Evolutionary conservation across 257 asterid species (phyloP).

Genomic region (Craterostigma plantagineum): DNA sequence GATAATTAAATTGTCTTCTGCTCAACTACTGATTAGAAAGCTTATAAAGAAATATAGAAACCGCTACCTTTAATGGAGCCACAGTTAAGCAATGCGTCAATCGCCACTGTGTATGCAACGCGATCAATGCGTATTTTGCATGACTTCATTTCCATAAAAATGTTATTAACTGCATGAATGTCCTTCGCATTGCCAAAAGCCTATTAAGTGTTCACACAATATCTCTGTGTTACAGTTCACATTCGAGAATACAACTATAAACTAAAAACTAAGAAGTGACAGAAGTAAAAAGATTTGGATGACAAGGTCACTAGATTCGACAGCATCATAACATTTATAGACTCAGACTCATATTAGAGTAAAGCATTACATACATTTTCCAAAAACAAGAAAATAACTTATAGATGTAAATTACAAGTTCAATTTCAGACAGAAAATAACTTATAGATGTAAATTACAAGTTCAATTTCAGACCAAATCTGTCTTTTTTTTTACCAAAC

Average conservation of each 20-base stretch:
- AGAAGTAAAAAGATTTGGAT: no score
- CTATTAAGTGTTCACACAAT: conserved; percentile 14
- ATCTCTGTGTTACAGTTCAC: no score
- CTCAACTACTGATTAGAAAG: not conserved
- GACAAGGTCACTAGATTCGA: no score
- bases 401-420: no score
- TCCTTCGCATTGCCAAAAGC: conserved; percentile 48
- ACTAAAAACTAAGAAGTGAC: not conserved
- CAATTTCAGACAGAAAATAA: no score
- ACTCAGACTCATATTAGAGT: no score
- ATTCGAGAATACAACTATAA: not conserved
- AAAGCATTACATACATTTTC: no score
- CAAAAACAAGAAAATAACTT: no score
- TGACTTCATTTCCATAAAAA: conserved; percentile 42
- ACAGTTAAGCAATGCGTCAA: conserved; percentile 43
- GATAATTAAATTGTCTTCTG: not conserved
- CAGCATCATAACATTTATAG: no score
- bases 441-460: no score
- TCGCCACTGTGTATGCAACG: conserved; percentile 41
- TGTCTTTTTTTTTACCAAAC: no score
- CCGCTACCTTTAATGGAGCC: conserved; percentile 40
- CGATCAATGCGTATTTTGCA: conserved; percentile 32
- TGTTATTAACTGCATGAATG: conserved; percentile 19
- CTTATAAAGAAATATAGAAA: conserved; percentile 6
- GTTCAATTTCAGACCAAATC: no score